These are phyloP conservation scores for Termitomyces sp. DNA, from an alignment of 768 basidiomycete genomes.

Conservation along the genomic window DNA sequence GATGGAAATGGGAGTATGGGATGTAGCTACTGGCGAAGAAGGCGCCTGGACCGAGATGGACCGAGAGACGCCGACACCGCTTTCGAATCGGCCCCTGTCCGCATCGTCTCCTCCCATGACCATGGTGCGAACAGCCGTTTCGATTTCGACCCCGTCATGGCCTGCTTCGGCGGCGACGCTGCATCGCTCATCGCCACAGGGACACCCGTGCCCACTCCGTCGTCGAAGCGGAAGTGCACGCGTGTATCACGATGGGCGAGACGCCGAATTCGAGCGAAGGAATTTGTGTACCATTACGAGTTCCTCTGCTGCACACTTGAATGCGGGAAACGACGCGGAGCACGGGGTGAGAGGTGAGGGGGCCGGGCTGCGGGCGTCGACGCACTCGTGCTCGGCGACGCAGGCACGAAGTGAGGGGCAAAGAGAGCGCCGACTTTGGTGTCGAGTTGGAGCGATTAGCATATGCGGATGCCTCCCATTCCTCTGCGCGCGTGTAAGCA, in stretches of 20 bases:
- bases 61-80: too few species aligned
- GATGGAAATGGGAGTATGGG: neutral
- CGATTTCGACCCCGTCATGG: too few species aligned
- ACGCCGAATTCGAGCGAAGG: neutral
- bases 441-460: neutral
- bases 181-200: too few species aligned
- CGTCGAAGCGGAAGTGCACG: neutral
- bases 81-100: too few species aligned
- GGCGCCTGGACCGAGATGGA: neutral
- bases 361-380: neutral
- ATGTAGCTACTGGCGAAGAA: neutral
- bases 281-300: neutral
- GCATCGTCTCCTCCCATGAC: too few species aligned
- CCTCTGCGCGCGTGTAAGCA: neutral
- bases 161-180: too few species aligned
- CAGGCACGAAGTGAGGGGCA: neutral
- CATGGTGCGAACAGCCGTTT: too few species aligned
- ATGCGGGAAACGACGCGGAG: neutral
- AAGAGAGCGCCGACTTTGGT: neutral
- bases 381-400: neutral
- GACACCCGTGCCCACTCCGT: neutral
- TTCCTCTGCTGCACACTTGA: neutral
- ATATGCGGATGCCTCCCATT: neutral
- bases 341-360: neutral
- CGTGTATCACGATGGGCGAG: neutral